phyloP scores from a whole-genome alignment of 2,329 filamentous ascomycete species.

The Beauveria australis region DNA sequence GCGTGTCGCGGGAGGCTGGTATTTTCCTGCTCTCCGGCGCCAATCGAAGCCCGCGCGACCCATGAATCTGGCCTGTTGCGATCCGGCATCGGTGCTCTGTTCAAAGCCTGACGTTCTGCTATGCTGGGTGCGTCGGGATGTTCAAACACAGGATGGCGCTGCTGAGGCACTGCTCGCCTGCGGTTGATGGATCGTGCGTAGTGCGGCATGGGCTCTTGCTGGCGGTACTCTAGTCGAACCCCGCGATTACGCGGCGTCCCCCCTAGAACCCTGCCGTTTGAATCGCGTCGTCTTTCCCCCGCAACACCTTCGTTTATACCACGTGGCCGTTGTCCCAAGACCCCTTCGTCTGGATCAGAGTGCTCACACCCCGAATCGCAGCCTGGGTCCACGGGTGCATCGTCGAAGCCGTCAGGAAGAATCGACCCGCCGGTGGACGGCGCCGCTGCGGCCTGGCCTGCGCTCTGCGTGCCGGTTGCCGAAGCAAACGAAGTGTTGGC shows the following conservation, averaged over 20 bases:
- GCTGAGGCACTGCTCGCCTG: not conserved
- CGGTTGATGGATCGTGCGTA: not conserved
- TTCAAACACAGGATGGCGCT: not conserved
- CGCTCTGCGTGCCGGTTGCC: conserved; percentile 34
- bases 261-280: too few species aligned
- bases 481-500: conserved; percentile 77
- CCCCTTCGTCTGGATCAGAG: conserved; percentile 45
- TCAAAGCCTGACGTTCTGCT: conserved; percentile 1
- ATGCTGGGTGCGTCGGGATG: not conserved
- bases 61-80: conserved; percentile 15
- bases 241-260: too few species aligned
- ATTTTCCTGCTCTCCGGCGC: conserved; percentile 20
- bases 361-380: conserved; percentile 48
- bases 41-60: conserved; percentile 20
- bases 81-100: not conserved
- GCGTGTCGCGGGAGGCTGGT: conserved; percentile 13
- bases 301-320: too few species aligned
- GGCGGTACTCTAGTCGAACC: not conserved
- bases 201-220: not conserved
- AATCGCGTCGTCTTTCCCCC: too few species aligned
- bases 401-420: conserved; percentile 28
- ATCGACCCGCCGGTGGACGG: conserved; percentile 23
- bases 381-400: conserved; percentile 29
- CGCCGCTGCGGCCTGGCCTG: conserved; percentile 16
- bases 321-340: too few species aligned